These are phyloP conservation scores for Monilinia aucupariae DNA, from an alignment of 2,329 filamentous ascomycete species.

Conservation along the genomic window DNA sequence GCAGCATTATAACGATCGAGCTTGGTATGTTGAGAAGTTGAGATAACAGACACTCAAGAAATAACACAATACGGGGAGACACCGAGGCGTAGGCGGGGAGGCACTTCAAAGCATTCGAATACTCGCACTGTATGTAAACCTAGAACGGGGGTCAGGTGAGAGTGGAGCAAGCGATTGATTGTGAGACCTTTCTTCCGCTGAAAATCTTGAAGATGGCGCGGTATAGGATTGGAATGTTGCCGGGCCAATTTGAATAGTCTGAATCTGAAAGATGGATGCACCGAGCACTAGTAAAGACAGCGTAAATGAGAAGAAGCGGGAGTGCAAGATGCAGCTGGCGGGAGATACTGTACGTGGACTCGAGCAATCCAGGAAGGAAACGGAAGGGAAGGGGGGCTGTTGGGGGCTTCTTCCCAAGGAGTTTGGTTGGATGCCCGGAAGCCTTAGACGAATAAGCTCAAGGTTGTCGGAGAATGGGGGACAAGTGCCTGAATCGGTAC, in stretches of 20 bases:
- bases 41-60: not conserved
- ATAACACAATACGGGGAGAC: not conserved
- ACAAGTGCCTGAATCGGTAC: not conserved
- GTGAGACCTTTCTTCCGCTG: not conserved
- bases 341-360: no score
- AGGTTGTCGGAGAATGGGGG: not conserved
- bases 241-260: not conserved
- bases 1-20: not conserved
- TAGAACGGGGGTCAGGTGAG: not conserved
- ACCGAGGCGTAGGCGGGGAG: not conserved
- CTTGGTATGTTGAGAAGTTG: not conserved
- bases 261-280: no score
- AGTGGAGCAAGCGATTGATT: no score
- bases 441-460: no score
- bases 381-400: no score
- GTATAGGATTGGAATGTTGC: slow-evolving; percentile 8
- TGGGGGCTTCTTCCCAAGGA: no score
- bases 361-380: no score
- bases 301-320: not conserved
- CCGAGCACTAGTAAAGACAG: no score
- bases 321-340: no score
- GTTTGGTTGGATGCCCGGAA: no score
- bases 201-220: slow-evolving; percentile 1
- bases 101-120: no score
- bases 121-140: no score